phyloP scores from a whole-genome alignment of 768 basidiomycete species.

The Leucocoprinus leucothites region DNA sequence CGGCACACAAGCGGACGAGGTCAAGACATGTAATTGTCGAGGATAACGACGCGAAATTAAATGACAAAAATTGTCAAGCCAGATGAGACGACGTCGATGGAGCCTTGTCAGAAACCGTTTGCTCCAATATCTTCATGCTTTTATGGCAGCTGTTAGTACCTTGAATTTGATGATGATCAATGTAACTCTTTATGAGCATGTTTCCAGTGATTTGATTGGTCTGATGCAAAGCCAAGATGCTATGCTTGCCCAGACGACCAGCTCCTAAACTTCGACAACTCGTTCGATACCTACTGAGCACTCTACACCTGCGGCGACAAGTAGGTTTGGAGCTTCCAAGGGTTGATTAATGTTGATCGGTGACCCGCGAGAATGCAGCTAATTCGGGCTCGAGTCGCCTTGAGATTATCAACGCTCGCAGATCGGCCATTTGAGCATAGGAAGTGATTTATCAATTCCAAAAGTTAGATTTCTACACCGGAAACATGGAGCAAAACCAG shows the following conservation, averaged over 20 bases:
- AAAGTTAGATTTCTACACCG: neutral
- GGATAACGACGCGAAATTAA: neutral
- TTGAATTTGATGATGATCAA: neutral
- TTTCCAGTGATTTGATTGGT: neutral
- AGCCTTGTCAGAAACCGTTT: neutral
- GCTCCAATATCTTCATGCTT: neutral
- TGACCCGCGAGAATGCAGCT: neutral
- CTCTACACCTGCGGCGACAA: neutral
- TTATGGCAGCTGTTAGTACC: neutral
- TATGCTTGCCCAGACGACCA: neutral
- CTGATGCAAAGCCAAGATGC: neutral
- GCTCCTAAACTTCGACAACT: neutral
- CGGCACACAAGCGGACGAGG: neutral
- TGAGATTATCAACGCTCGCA: neutral
- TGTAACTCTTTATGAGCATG: neutral
- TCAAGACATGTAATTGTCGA: neutral
- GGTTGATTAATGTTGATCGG: no score
- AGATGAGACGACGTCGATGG: no score
- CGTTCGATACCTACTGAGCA: neutral
- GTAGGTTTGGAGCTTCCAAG: no score
- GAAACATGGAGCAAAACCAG: neutral
- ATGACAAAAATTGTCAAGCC: neutral
- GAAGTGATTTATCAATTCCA: neutral
- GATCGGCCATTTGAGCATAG: neutral
- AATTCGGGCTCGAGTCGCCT: neutral